Evolutionary conservation across 2,329 filamentous ascomycete species (phyloP).

Genomic region (Fusarium keratoplasticum): DNA sequence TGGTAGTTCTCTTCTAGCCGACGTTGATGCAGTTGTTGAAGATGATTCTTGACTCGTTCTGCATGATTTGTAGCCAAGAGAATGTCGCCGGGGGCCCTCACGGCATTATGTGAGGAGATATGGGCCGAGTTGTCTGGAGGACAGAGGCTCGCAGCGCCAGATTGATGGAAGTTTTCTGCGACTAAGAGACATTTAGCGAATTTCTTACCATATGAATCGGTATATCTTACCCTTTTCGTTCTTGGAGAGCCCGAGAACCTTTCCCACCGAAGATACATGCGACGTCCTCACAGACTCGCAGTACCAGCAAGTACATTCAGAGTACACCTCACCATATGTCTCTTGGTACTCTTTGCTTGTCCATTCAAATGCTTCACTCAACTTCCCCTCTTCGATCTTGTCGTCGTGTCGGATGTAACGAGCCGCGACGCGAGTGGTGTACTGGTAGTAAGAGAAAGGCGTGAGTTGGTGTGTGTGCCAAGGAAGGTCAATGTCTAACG

Average conservation of each 20-base stretch:
- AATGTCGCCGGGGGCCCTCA: slow-evolving; percentile 47
- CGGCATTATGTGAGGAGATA: slow-evolving; percentile 79
- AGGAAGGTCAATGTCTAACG: slow-evolving; percentile 71
- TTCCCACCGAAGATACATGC: slow-evolving; percentile 62
- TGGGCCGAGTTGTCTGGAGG: slow-evolving; percentile 72
- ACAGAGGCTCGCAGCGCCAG: slow-evolving; percentile 61
- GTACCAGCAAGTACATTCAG: slow-evolving; percentile 85
- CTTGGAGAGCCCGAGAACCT: slow-evolving; percentile 58
- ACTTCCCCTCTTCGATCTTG: slow-evolving; percentile 77
- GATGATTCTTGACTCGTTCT: slow-evolving; percentile 21
- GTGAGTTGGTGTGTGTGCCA: slow-evolving; percentile 87
- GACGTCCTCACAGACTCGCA: slow-evolving; percentile 68
- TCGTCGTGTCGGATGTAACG: slow-evolving; percentile 86
- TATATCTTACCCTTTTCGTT: slow-evolving; percentile 55
- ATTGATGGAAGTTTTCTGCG: slow-evolving; percentile 58
- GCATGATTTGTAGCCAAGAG: slow-evolving; percentile 1
- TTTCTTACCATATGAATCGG: not conserved
- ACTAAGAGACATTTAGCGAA: slow-evolving; percentile 14
- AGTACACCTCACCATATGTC: slow-evolving; percentile 74
- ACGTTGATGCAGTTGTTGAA: slow-evolving; percentile 32
- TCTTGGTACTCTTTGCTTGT: slow-evolving; percentile 78
- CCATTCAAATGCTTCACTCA: slow-evolving; percentile 76
- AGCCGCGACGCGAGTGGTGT: slow-evolving; percentile 58
- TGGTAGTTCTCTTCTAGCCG: slow-evolving; percentile 67
- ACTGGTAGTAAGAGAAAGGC: slow-evolving; percentile 71